phyloP scores from a whole-genome alignment of 345 rosid species.

The Gossypium stocksii region DNA sequence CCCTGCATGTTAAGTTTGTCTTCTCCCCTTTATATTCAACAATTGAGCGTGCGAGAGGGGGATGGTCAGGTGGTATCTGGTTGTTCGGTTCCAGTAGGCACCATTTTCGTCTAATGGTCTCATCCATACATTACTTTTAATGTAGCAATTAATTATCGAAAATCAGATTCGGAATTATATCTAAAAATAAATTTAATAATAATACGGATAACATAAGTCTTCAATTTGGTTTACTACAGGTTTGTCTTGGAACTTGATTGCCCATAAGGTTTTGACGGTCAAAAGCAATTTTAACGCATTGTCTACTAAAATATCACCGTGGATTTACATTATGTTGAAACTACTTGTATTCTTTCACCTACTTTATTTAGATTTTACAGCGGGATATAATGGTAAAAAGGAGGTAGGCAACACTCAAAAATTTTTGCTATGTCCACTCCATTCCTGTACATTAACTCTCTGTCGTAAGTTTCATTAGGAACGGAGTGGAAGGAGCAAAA shows the following conservation, averaged over 20 bases:
- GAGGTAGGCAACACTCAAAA: background rate
- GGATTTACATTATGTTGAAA: background rate
- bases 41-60: background rate
- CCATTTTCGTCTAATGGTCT: too few relatives aligned
- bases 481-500: constrained; percentile 19
- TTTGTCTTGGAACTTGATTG: background rate
- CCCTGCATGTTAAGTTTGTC: background rate
- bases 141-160: too few relatives aligned
- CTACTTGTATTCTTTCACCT: background rate
- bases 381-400: constrained; percentile 1
- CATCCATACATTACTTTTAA: too few relatives aligned
- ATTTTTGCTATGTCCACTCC: constrained; percentile 24
- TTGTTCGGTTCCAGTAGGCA: background rate
- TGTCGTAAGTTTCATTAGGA: background rate
- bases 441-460: background rate
- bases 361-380: constrained; percentile 2
- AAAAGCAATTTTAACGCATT: background rate
- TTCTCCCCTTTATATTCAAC: background rate
- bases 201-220: too few relatives aligned
- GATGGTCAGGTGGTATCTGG: background rate
- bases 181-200: too few relatives aligned
- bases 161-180: too few relatives aligned
- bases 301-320: background rate
- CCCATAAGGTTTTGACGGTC: too few relatives aligned
- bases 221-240: background rate